A percentile compares a stretch with the other conserved stretches of the same genome.
Evolutionary conservation across 2,329 filamentous ascomycete genomes (phyloP).

Genomic region (Cladosporium sphaerospermum): DNA sequence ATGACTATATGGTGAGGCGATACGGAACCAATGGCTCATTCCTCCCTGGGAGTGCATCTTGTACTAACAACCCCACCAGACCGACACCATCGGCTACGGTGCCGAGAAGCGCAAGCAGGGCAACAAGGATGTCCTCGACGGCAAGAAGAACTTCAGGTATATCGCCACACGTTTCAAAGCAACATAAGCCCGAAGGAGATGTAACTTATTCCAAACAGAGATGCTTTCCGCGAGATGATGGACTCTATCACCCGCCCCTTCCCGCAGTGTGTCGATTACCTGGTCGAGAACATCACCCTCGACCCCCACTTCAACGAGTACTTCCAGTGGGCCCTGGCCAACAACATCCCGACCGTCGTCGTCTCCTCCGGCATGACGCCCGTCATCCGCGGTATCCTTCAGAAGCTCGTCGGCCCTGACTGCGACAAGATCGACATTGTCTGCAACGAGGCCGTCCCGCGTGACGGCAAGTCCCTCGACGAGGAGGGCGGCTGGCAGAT

Average conservation of each 20-base stretch:
- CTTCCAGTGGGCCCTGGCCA: conserved; percentile 70
- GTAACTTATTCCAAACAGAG: conserved; percentile 36
- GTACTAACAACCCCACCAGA: conserved; percentile 45
- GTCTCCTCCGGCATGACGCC: conserved; percentile 90
- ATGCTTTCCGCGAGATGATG: conserved; percentile 87
- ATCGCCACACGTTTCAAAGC: background rate
- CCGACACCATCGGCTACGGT: conserved; percentile 87
- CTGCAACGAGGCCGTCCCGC: conserved; percentile 70
- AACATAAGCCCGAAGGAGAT: too few species aligned
- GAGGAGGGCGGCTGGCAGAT: conserved; percentile 83
- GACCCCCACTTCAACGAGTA: conserved; percentile 87
- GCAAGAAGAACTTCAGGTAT: conserved; percentile 64
- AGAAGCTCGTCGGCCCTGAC: conserved; percentile 73
- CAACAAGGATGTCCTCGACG: conserved; percentile 71
- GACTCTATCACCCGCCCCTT: conserved; percentile 77
- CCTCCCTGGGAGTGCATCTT: background rate
- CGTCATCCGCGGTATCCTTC: conserved; percentile 77
- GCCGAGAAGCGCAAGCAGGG: conserved; percentile 60
- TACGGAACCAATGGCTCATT: background rate
- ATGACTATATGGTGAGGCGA: conserved; percentile 55
- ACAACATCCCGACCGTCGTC: conserved; percentile 88
- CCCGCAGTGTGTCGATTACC: conserved; percentile 69
- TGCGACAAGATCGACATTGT: conserved; percentile 79
- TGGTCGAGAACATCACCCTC: conserved; percentile 76
- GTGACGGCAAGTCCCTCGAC: conserved; percentile 66